Base-by-base conservation (phyloP, 345 rosid genomes). In the Rhodomyrtus tomentosa region DNA sequence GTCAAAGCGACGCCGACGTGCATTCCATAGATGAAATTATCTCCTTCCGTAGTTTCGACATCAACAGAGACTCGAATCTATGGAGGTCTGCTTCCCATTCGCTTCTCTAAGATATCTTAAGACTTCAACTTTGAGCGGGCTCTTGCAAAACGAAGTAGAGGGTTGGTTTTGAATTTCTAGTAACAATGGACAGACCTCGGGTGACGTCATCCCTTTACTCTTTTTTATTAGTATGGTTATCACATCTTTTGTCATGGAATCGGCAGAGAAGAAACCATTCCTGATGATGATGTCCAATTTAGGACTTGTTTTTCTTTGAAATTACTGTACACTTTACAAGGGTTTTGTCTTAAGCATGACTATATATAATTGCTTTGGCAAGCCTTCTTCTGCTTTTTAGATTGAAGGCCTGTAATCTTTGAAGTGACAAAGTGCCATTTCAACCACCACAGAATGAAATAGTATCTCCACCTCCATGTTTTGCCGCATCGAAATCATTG, bases 291-390 rank as follows among this genome's bases (percentile, higher is more conserved):
- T 51, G 53, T 51, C 55, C 55, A 52, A 52, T 52, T 52, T 52
- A 62, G 36, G 42, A 32, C 24, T 32, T 62, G 42, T 32, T 62
- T 62, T 62, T 20, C 42, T 62, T 16, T 22, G 42, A 62, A 7
- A 15, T 62, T 62, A 32, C 42, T 16, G 42, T 18, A 62, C 15
- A 16, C 8, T 32, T 32, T 3, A 32, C 74, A 16, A 62, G 42
- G 74, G 22, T 62, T 62, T 32, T 32, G 36, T 29, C 73, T 6
- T 59, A 59, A 27, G 27, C 73, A 59, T 27, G 38, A 59, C 38
- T 10, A 0, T 21, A 59, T 38, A 14, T 1, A 7, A 62, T 62
- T 32, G 6, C 74, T 29, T 59, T 16, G 0, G 11, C 40, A 59
- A 0, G 40, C 74, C 18, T 62, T 59, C 16, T 59, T 62, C 38